Percentiles rank a stretch among this genome's conserved stretches.
Conservation (phyloP, 2,329 filamentous ascomycete species). For the Phialemonium atrogriseum region DNA sequence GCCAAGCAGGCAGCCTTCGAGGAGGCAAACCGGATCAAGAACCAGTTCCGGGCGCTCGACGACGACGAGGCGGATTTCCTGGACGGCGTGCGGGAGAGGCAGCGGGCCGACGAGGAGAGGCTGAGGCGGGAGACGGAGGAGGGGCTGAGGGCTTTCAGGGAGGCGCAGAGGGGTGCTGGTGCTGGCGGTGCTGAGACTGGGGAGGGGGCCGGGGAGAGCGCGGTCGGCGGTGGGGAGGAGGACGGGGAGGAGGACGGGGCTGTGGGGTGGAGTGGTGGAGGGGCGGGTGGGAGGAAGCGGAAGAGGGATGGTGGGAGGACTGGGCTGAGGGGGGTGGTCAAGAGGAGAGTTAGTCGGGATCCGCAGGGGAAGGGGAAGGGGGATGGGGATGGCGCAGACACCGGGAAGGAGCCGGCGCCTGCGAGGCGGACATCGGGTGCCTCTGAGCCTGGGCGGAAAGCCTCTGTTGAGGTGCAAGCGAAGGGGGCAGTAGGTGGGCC, state of each 20-base stretch:
- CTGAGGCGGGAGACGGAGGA: slow-evolving; percentile 48
- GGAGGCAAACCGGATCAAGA: slow-evolving; percentile 60
- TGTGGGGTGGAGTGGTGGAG: slow-evolving; percentile 16
- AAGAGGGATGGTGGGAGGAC: slow-evolving; percentile 26
- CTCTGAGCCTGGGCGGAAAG: too few species aligned
- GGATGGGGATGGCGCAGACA: slow-evolving; percentile 4
- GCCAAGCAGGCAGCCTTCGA: slow-evolving; percentile 79
- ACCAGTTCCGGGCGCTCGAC: slow-evolving; percentile 71
- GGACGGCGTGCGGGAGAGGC: slow-evolving; percentile 44
- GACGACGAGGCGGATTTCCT: slow-evolving; percentile 75
- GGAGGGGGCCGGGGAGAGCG: slow-evolving; percentile 4
- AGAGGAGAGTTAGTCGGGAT: slow-evolving; percentile 16
- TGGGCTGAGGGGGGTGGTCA: slow-evolving; percentile 25
- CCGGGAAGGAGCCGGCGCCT: background rate
- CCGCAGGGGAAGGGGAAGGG: slow-evolving; percentile 8
- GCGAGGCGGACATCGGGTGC: background rate
- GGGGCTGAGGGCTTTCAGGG: slow-evolving; percentile 46
- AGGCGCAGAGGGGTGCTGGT: slow-evolving; percentile 30
- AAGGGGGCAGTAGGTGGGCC: background rate
- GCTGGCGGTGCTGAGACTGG: slow-evolving; percentile 5
- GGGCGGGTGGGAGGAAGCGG: slow-evolving; percentile 23
- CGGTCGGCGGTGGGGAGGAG: slow-evolving; percentile 11
- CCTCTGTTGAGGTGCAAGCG: background rate
- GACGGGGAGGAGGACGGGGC: slow-evolving; percentile 26
- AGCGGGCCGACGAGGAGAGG: slow-evolving; percentile 44